Conservation (phyloP, 129 eudicot species). For the Escallonia herrerae region DNA sequence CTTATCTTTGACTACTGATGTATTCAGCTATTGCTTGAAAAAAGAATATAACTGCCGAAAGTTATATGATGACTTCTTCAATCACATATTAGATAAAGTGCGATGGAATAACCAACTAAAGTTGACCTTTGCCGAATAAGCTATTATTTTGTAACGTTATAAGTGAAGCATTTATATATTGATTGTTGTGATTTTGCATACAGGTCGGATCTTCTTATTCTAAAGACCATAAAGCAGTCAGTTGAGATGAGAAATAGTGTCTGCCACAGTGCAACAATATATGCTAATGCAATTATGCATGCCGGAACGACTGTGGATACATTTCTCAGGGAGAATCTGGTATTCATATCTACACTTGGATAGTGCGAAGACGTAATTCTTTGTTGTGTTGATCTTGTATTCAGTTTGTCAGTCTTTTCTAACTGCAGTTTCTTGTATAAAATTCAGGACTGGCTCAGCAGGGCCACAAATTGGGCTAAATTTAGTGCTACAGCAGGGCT, state of each 20-base stretch:
- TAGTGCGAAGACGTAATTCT: background rate
- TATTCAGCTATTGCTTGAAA: too few relatives aligned
- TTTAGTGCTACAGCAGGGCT: constrained; percentile 97
- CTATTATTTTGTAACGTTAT: too few relatives aligned
- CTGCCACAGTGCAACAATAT: constrained; percentile 96
- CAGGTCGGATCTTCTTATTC: constrained; percentile 95
- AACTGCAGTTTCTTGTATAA: constrained; percentile 1
- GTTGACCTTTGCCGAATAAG: too few relatives aligned
- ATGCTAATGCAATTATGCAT: constrained; percentile 97
- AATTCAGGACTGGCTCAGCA: constrained; percentile 91
- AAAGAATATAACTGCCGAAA: too few relatives aligned
- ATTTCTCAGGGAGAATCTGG: constrained; percentile 95
- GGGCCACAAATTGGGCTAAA: constrained; percentile 99
- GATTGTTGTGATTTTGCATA: background rate
- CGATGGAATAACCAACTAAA: too few relatives aligned
- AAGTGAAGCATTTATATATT: background rate
- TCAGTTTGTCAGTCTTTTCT: background rate
- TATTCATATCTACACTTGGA: constrained; percentile 8
- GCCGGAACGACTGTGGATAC: constrained; percentile 99
- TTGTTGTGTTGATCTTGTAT: background rate
- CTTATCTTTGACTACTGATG: background rate
- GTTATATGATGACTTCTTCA: too few relatives aligned
- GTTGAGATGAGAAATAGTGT: constrained; percentile 99
- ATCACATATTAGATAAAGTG: too few relatives aligned
- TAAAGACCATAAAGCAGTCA: constrained; percentile 92